Evolutionary conservation across 306 rosid genomes (phyloP), one percentile per base, ranked within the genome.

Genomic region (Gastrolobium villosum): DNA sequence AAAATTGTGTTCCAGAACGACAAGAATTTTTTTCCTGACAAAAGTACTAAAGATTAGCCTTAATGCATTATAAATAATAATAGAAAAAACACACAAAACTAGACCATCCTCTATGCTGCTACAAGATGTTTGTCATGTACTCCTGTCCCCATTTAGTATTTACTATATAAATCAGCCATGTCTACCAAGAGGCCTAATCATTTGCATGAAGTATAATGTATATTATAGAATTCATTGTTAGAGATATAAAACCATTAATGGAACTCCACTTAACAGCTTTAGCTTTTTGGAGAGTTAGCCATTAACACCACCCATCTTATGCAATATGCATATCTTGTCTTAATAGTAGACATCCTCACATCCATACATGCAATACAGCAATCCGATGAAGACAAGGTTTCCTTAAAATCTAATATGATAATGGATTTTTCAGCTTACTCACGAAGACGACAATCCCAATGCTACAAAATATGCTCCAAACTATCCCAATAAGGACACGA

Each of bases 1-100:
- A 53, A 55, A 44, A 6, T 55, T 40, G 65, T 61, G 39, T 70
- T 54, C 53, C 53, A 8, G 46, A 5, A 60, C 8, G 35, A 20
- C 9, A 20, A 15, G 34, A 2, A 44, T 15, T 3, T 13, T 20
- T 75, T 52, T 43, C 10, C 57, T 5, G 37, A 34, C 43, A 10
- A 5, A 36, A 41, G 52, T 14, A 66, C 14, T 41, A 40, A 30
- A 53, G 11, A 28, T 13, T 76, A 20, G 26, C 26, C 26, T 20
- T 20, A 20, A 20, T 30, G 9, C 45, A 74, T 13, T 50, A 60
- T 64, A 50, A 57, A 72, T 53, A 65, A 30, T 45, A 55, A 3
- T 61, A 62, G 39, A 41, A 72, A 69, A 55, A 74, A 54, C 5
- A 55, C 32, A 59, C 7, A 37, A 67, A 75, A 74, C 28, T 39